Evolutionary conservation across 1,284 basidiomycete species (phyloP).

Genomic region (Ustilago esculenta): DNA sequence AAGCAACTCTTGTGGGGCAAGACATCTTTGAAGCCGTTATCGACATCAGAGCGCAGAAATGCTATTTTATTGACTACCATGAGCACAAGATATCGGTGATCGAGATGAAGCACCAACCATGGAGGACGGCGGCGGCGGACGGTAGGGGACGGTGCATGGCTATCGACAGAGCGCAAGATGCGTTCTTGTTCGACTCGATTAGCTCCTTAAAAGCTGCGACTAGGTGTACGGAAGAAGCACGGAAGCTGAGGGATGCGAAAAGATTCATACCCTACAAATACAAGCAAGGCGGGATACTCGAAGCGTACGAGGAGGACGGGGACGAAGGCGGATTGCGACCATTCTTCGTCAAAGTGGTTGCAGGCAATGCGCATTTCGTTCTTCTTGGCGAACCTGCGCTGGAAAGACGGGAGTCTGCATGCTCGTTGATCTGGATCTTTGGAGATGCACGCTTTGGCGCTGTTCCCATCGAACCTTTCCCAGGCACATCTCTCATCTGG

Average conservation of each 20-base stretch:
- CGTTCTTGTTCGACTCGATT: constrained; percentile 15
- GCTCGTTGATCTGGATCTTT: constrained; percentile 14
- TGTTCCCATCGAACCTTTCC: constrained; percentile 12
- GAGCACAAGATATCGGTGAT: not conserved
- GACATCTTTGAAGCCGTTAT: constrained; percentile 17
- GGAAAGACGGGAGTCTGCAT: not conserved
- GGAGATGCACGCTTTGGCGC: constrained; percentile 34
- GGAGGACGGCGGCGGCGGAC: constrained; percentile 20
- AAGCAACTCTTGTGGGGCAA: constrained; percentile 9
- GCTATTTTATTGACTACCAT: constrained; percentile 6
- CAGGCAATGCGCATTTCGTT: constrained; percentile 35
- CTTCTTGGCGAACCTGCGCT: constrained; percentile 3
- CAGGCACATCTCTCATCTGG: not conserved
- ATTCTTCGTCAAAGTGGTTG: constrained; percentile 14
- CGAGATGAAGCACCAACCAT: not conserved
- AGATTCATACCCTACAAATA: not conserved
- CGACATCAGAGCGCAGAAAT: not conserved
- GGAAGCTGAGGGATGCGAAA: not conserved
- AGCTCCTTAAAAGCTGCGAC: constrained; percentile 4
- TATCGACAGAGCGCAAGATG: constrained; percentile 2
- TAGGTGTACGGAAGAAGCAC: not conserved
- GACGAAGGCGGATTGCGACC: constrained; percentile 2
- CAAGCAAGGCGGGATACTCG: not conserved
- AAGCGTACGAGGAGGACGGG: too few relatives aligned
- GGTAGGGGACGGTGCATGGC: constrained; percentile 24